Conservation (phyloP, 768 basidiomycete genomes). For the Tricholoma saponaceum region DNA sequence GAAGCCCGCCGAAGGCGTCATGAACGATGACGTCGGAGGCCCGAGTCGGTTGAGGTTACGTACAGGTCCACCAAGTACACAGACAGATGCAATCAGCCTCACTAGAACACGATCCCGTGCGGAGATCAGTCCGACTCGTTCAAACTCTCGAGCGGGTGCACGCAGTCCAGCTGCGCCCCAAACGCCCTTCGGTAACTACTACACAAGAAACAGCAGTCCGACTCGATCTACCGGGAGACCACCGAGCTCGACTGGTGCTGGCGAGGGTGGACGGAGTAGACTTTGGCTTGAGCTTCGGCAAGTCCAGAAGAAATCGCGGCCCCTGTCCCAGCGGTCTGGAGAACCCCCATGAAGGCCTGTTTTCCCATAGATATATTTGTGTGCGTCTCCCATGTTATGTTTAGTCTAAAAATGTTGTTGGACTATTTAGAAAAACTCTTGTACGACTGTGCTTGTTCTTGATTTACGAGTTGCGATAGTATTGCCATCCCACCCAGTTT, state of each 20-base stretch:
- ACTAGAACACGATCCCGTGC: constrained; percentile 32
- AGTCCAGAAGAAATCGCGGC: constrained; percentile 42
- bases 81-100: constrained; percentile 9
- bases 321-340: constrained; percentile 38
- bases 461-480: constrained; percentile 81
- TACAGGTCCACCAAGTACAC: constrained; percentile 11
- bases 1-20: not conserved
- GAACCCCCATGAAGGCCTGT: constrained; percentile 25
- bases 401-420: not conserved
- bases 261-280: constrained; percentile 36
- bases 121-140: constrained; percentile 30
- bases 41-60: not conserved
- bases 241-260: constrained; percentile 26
- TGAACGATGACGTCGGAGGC: not conserved
- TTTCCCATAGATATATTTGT: constrained; percentile 4
- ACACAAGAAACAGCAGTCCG: constrained; percentile 14
- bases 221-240: constrained; percentile 14
- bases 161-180: constrained; percentile 20
- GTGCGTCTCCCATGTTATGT: constrained; percentile 1
- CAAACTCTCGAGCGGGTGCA: constrained; percentile 25
- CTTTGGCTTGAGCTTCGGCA: constrained; percentile 56
- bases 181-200: constrained; percentile 2
- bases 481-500: constrained; percentile 99
- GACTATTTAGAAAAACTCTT: not conserved
- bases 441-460: not conserved